These are phyloP conservation scores for Setomelanomma holmii DNA, from an alignment of 2,329 filamentous ascomycete species.

Conservation along the genomic window DNA sequence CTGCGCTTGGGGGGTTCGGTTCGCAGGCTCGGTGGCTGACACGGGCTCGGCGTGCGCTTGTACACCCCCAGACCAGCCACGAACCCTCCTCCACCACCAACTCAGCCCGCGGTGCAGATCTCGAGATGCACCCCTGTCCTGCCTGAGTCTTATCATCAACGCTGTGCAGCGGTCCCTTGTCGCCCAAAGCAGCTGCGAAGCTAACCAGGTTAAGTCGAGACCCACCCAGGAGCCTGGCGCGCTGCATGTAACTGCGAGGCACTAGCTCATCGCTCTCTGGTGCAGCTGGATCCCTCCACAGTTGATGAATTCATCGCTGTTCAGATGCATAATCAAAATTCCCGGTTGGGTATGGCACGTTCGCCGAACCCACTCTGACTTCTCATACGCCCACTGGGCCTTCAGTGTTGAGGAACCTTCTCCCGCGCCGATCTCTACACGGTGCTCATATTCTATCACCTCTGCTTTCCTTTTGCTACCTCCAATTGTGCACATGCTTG, in stretches of 20 bases:
- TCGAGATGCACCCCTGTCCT: constrained; percentile 28
- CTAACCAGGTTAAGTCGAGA: constrained; percentile 31
- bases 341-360: constrained; percentile 38
- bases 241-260: constrained; percentile 45
- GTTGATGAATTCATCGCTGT: constrained; percentile 46
- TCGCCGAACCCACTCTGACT: constrained; percentile 28
- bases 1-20: constrained; percentile 26
- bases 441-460: constrained; percentile 15
- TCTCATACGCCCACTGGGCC: constrained; percentile 29
- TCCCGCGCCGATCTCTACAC: constrained; percentile 16
- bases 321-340: constrained; percentile 41
- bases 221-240: constrained; percentile 43
- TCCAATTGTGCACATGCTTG: constrained; percentile 6
- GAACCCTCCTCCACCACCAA: constrained; percentile 23
- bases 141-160: constrained; percentile 38
- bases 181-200: constrained; percentile 27
- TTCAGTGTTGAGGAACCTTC: constrained; percentile 19
- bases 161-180: constrained; percentile 36
- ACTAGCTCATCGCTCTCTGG: constrained; percentile 39
- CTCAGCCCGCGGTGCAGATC: constrained; percentile 27
- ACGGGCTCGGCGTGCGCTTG: constrained; percentile 26
- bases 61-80: constrained; percentile 20
- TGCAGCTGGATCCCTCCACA: constrained; percentile 37
- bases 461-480: constrained; percentile 14
- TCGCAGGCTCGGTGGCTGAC: constrained; percentile 32